These are phyloP conservation scores for Tylopilus subfusipes DNA, from an alignment of 768 basidiomycete genomes.

Conservation along the genomic window DNA sequence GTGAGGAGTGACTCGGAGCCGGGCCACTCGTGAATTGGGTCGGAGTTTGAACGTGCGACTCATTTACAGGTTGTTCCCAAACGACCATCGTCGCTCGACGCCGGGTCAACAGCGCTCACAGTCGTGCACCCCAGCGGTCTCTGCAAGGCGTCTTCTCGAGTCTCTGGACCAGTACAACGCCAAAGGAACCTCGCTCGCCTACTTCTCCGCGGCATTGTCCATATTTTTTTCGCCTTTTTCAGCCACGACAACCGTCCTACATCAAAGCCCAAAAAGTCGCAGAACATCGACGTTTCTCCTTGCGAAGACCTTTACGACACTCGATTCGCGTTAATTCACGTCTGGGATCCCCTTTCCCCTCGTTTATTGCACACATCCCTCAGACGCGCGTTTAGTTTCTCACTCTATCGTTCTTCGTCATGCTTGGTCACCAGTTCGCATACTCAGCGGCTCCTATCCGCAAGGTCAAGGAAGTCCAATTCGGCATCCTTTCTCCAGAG, in stretches of 20 bases:
- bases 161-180: neutral
- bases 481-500: conserved; percentile 97
- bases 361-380: neutral
- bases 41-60: conserved; percentile 32
- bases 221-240: conserved; percentile 17
- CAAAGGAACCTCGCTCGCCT: conserved; percentile 1
- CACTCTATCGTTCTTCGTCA: conserved; percentile 31
- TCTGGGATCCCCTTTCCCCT: conserved; percentile 3
- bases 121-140: conserved; percentile 9
- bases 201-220: conserved; percentile 12
- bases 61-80: conserved; percentile 34
- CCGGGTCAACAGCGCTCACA: conserved; percentile 16
- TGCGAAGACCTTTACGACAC: conserved; percentile 6
- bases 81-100: conserved; percentile 30
- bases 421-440: conserved; percentile 89
- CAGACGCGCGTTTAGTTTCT: conserved; percentile 16
- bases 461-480: conserved; percentile 97
- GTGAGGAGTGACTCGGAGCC: conserved; percentile 22
- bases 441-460: conserved; percentile 92
- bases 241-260: neutral
- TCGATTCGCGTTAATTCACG: conserved; percentile 29
- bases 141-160: neutral
- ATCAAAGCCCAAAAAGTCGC: conserved; percentile 22
- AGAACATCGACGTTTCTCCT: conserved; percentile 4
- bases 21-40: conserved; percentile 24